These are phyloP conservation scores for Bocquillonia castaneifolia DNA, from an alignment of 441 rosid species.

Conservation along the genomic window DNA sequence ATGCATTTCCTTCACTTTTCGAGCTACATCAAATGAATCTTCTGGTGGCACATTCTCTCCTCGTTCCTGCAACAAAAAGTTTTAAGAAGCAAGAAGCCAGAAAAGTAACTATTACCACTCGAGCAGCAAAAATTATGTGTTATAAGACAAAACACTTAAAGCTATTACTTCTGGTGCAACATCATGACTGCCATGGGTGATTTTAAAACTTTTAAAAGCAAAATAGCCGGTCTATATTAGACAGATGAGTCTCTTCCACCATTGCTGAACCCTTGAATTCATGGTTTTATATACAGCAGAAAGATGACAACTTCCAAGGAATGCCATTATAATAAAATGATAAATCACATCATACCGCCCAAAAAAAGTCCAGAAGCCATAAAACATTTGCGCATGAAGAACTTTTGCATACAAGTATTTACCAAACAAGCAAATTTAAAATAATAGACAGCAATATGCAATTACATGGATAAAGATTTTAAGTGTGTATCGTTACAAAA, in stretches of 20 bases:
- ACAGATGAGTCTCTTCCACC: background rate
- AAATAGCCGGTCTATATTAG: no score
- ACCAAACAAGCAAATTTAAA: background rate
- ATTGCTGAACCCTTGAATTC: background rate
- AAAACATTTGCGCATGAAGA: background rate
- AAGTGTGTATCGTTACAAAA: background rate
- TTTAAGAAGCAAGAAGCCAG: slow-evolving; percentile 22
- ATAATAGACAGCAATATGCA: background rate
- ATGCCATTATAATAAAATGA: background rate
- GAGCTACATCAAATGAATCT: slow-evolving; percentile 94
- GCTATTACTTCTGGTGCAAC: background rate
- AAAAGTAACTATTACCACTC: background rate
- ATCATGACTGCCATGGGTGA: background rate
- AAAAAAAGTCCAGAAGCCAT: background rate
- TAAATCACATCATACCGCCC: background rate
- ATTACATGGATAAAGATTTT: background rate
- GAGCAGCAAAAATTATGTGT: background rate
- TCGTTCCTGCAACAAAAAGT: slow-evolving; percentile 67
- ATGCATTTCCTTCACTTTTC: slow-evolving; percentile 91
- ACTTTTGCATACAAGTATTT: background rate
- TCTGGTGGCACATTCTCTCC: slow-evolving; percentile 97
- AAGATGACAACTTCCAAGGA: background rate
- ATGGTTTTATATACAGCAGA: background rate
- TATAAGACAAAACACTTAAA: background rate
- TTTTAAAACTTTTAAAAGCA: slow-evolving; percentile 1